phyloP scores from a whole-genome alignment of 1,284 basidiomycete genomes.

The Paramarasmius palmivorus region DNA sequence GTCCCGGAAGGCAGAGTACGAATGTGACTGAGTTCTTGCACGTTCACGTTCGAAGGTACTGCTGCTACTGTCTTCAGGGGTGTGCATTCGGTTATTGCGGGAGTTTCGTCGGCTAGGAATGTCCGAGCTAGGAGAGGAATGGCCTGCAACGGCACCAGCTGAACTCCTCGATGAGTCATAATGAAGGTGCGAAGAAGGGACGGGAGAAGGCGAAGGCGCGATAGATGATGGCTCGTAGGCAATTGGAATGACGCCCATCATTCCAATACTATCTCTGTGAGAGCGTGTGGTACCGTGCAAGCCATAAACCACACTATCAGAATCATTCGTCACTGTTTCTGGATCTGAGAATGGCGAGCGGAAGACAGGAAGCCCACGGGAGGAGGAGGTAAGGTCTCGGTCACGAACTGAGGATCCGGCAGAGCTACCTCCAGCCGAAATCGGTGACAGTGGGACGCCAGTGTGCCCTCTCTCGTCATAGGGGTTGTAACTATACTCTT shows the following conservation, averaged over 20 bases:
- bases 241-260: slow-evolving; percentile 1
- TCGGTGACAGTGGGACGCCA: neutral
- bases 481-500: neutral
- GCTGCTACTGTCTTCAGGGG: neutral
- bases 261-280: too few species aligned
- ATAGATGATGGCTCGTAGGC: neutral
- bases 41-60: too few species aligned
- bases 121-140: neutral
- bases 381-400: neutral
- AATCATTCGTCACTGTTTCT: neutral
- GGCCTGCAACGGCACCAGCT: neutral
- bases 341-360: slow-evolving; percentile 4
- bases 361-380: neutral
- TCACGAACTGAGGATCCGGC: neutral
- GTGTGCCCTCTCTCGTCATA: neutral
- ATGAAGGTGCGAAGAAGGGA: neutral
- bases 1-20: neutral
- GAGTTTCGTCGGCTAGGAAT: neutral
- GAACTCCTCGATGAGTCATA: neutral
- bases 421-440: slow-evolving; percentile 3
- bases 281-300: neutral
- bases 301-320: slow-evolving; percentile 2
- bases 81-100: neutral
- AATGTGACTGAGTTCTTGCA: too few species aligned
- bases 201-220: neutral